A percentile compares a stretch with the other conserved stretches of the same genome.
Conservation (phyloP, 2,329 filamentous ascomycete genomes). For the Dothistroma pini region DNA sequence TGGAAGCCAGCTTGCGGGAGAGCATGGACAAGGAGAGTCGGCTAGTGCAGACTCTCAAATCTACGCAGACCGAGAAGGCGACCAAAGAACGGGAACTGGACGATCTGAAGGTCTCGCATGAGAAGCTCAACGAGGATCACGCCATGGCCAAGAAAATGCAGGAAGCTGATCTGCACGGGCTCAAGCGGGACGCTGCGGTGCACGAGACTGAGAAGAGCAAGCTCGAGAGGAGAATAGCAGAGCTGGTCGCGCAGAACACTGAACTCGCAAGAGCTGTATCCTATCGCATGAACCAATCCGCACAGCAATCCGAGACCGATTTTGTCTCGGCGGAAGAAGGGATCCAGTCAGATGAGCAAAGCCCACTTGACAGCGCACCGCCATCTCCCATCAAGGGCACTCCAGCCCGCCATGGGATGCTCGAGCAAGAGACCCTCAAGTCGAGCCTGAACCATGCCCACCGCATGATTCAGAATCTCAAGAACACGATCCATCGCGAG, state of each 20-base stretch:
- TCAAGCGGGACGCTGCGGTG: slow-evolving; percentile 74
- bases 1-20: slow-evolving; percentile 69
- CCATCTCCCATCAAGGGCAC: slow-evolving; percentile 88
- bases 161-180: slow-evolving; percentile 79
- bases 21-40: slow-evolving; percentile 78
- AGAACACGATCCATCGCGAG: slow-evolving; percentile 91
- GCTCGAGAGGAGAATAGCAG: slow-evolving; percentile 81
- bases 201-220: slow-evolving; percentile 74
- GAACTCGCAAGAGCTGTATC: slow-evolving; percentile 84
- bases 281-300: slow-evolving; percentile 53
- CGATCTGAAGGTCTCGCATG: slow-evolving; percentile 75
- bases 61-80: slow-evolving; percentile 70
- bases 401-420: slow-evolving; percentile 72
- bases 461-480: slow-evolving; percentile 91
- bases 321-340: slow-evolving; percentile 62
- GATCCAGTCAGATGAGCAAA: slow-evolving; percentile 51
- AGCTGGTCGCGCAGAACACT: slow-evolving; percentile 82
- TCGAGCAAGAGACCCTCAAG: slow-evolving; percentile 95
- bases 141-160: slow-evolving; percentile 72
- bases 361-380: slow-evolving; percentile 86
- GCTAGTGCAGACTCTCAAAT: slow-evolving; percentile 67
- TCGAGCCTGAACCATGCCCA: slow-evolving; percentile 93
- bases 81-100: slow-evolving; percentile 81
- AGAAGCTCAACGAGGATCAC: slow-evolving; percentile 79
- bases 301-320: slow-evolving; percentile 32